Evolutionary conservation across 1,284 basidiomycete genomes (phyloP).

Genomic region (Cutaneotrichosporon cutaneum): DNA sequence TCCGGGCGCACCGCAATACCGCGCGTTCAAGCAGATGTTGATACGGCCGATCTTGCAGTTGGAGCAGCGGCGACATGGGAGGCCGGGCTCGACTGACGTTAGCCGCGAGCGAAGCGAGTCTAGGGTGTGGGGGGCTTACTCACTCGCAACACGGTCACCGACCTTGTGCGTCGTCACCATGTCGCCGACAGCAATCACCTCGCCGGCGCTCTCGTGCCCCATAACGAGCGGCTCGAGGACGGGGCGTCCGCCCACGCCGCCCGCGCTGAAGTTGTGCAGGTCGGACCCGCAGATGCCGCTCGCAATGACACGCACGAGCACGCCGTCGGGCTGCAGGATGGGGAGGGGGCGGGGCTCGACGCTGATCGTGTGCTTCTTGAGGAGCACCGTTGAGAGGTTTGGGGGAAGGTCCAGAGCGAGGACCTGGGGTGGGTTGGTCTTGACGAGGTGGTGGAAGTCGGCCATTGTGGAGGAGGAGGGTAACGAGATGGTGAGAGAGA

Average conservation of each 20-base stretch:
- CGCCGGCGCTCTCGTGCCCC: conserved; percentile 52
- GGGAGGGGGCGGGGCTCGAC: conserved; percentile 40
- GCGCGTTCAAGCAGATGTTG: conserved; percentile 55
- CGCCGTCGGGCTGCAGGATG: conserved; percentile 48
- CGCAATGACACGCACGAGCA: conserved; percentile 46
- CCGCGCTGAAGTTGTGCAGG: conserved; percentile 46
- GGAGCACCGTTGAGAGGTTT: conserved; percentile 42
- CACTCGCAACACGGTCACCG: conserved; percentile 56
- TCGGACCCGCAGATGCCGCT: conserved; percentile 50
- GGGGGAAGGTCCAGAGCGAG: conserved; percentile 35
- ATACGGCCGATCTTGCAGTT: conserved; percentile 68
- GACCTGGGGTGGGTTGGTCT: conserved; percentile 40
- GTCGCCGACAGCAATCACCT: conserved; percentile 50
- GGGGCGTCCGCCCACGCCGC: conserved; percentile 48
- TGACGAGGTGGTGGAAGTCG: conserved; percentile 41
- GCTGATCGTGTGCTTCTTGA: conserved; percentile 42
- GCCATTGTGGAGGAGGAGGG: conserved; percentile 30
- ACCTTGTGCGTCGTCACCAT: conserved; percentile 47
- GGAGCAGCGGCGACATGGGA: conserved; percentile 54
- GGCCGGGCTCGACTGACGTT: conserved; percentile 59
- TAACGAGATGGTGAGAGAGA: not conserved
- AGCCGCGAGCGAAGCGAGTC: not conserved
- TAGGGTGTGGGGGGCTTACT: conserved; percentile 16
- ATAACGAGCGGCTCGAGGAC: conserved; percentile 50
- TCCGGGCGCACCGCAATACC: conserved; percentile 48